Evolutionary conservation across 2,329 filamentous ascomycete species (phyloP).

Genomic region (Neonectria faginata): DNA sequence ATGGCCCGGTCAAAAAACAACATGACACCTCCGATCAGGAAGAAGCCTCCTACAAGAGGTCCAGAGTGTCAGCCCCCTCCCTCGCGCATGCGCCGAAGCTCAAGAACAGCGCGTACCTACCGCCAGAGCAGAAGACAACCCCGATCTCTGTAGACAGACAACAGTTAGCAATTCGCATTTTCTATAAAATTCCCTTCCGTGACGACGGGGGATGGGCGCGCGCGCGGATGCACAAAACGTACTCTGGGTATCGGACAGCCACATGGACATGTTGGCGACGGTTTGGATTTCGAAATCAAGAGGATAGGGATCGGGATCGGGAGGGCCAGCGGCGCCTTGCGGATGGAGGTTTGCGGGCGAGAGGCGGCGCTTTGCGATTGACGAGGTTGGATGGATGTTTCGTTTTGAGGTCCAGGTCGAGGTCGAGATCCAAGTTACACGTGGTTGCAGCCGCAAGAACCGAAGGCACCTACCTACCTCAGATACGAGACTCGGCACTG

Average conservation of each 20-base stretch:
- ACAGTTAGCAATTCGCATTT: constrained; percentile 47
- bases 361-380: constrained; percentile 5
- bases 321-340: background rate
- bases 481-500: background rate
- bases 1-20: constrained; percentile 98
- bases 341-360: constrained; percentile 1
- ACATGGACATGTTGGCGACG: constrained; percentile 75
- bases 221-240: constrained; percentile 54
- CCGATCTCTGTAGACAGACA: constrained; percentile 79
- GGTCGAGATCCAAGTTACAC: constrained; percentile 14
- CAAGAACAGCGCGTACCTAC: constrained; percentile 68
- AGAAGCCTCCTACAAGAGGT: constrained; percentile 79
- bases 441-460: constrained; percentile 14
- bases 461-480: background rate
- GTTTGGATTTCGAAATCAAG: constrained; percentile 3
- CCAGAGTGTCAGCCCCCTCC: constrained; percentile 34
- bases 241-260: constrained; percentile 97
- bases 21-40: constrained; percentile 92
- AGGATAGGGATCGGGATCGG: background rate
- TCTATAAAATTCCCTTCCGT: background rate
- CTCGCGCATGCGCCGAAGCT: constrained; percentile 38
- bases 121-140: constrained; percentile 96
- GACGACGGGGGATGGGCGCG: constrained; percentile 39
- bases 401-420: constrained; percentile 1
- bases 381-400: constrained; percentile 19